Conservation (phyloP, 2,329 filamentous ascomycete genomes). For the Penicillium sp. region DNA sequence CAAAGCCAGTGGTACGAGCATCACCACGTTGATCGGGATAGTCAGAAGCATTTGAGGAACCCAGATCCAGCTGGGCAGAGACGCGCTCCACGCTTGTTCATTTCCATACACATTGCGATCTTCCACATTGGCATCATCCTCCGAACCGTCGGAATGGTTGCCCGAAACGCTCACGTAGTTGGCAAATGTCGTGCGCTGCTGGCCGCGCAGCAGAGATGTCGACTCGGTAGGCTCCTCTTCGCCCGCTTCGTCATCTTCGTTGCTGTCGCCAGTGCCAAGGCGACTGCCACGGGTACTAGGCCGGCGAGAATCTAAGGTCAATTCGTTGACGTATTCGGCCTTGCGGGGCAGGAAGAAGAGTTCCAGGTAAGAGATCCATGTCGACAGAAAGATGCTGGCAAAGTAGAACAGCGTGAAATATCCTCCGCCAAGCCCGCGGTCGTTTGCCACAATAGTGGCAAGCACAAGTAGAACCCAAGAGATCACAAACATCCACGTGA, state of each 20-base stretch:
- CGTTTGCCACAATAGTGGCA: constrained; percentile 69
- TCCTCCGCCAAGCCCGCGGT: constrained; percentile 64
- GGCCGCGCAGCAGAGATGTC: constrained; percentile 50
- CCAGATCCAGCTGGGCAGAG: constrained; percentile 80
- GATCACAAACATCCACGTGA: constrained; percentile 76
- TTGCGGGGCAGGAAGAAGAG: constrained; percentile 71
- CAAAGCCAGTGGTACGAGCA: constrained; percentile 71
- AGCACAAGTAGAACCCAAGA: constrained; percentile 68
- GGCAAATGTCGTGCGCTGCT: constrained; percentile 50
- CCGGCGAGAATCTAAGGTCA: constrained; percentile 41
- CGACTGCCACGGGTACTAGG: constrained; percentile 36
- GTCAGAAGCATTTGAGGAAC: constrained; percentile 75
- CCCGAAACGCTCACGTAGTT: constrained; percentile 43
- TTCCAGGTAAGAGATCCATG: constrained; percentile 71
- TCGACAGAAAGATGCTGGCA: constrained; percentile 65
- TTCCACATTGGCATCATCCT: constrained; percentile 23
- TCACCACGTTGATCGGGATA: constrained; percentile 68
- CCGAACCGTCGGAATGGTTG: constrained; percentile 19
- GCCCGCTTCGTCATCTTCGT: constrained; percentile 25
- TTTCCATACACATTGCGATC: constrained; percentile 51
- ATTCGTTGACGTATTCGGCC: constrained; percentile 58
- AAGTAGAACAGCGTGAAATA: constrained; percentile 81
- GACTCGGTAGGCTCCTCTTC: constrained; percentile 47
- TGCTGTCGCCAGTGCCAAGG: constrained; percentile 41
- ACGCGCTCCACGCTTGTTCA: constrained; percentile 81